Base-by-base conservation (phyloP, 768 basidiomycete species). In the Basidioascus undulatus region DNA sequence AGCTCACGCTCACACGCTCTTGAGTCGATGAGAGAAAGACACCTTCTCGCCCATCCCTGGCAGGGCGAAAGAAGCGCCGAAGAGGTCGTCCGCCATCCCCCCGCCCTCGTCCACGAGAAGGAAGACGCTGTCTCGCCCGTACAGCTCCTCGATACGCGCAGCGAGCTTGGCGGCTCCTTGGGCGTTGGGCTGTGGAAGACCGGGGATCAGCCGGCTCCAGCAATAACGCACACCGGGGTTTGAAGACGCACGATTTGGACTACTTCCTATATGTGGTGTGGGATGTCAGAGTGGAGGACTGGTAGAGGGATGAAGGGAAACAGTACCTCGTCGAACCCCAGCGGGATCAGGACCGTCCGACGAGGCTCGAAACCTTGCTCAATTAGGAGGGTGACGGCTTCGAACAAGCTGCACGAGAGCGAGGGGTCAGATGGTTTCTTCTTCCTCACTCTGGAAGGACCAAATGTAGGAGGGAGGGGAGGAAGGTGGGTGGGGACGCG, bases 31-130 rank as follows among this genome's bases (percentile, higher is more conserved):
- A 38, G 3, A 23, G 24, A 21, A 24, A 20, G 34, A 12, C 12
- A 21, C 58, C 48, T 62, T 62, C 45, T 61, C 61, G 2, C 56
- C 59, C 49, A 58, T 53, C 0, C 57, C 60, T 16, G 61, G 46
- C 26, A 47, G 44, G 0, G 57, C 58, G 32, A 62, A 50, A 0
- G 41, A 41, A 0, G 41, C 32, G n/a, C 58, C 57, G 43, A 51
- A 57, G 7, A 51, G 46, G 3, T 49, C 19, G 18, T 55, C 52
- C 11, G 61, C 49, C 3, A 59, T 59, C 61, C 51, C 55, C 72
- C 80, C 70, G 26, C 86, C 84, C 62, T 94, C 87, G 52, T 94
- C 87, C 26, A 94, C 64, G 34, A 92, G 56, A 53, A 89, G 64
- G 0, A 77, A 71, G 52, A 82, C 71, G 4, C 69, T 67, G 51